Evolutionary conservation across 345 rosid species (phyloP).

Genomic region (Passiflora organensis): DNA sequence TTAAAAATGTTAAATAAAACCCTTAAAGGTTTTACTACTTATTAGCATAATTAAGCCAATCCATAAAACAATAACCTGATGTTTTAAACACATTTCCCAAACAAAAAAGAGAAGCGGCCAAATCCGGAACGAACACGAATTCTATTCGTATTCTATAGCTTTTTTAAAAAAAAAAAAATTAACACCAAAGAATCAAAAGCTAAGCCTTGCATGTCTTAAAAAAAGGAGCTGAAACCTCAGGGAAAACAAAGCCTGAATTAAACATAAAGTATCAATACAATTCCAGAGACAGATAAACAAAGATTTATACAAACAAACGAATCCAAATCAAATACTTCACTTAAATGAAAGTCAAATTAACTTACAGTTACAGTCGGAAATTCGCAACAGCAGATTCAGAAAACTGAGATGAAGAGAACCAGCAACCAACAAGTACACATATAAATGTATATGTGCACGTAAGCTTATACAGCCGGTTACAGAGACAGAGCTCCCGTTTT

Average conservation of each 20-base stretch:
- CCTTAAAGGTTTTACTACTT: too few species aligned
- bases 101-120: neutral
- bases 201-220: conserved; percentile 23
- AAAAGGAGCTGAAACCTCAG: neutral
- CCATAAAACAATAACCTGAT: too few species aligned
- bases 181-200: conserved; percentile 2
- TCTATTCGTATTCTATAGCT: too few species aligned
- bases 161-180: neutral
- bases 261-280: too few species aligned
- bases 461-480: too few species aligned
- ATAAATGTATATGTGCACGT: conserved; percentile 3
- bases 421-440: conserved; percentile 1
- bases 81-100: too few species aligned
- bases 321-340: neutral
- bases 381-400: conserved; percentile 7
- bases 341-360: neutral
- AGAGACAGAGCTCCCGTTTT: too few species aligned
- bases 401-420: neutral
- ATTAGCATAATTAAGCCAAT: too few species aligned
- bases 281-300: neutral
- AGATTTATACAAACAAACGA: neutral
- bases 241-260: neutral
- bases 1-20: too few species aligned
- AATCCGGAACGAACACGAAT: neutral
- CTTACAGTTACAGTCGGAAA: conserved; percentile 1